Percentiles rank a stretch among this genome's conserved stretches.
Evolutionary conservation across 345 rosid genomes (phyloP).

Genomic region (Stellera chamaejasme): DNA sequence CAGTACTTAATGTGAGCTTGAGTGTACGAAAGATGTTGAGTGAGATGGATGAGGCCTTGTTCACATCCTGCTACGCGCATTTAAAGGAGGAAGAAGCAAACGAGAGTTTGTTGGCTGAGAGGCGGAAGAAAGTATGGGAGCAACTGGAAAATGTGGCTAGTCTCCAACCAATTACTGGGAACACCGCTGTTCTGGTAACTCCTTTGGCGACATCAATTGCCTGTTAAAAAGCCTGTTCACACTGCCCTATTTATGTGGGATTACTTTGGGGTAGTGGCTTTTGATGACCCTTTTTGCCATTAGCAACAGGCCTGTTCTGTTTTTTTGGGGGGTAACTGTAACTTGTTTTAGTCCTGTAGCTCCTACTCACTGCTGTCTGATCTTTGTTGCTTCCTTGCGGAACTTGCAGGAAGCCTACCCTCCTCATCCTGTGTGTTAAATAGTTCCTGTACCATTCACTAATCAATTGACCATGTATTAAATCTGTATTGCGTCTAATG

Average conservation of each 20-base stretch:
- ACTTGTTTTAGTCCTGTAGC: slow-evolving; percentile 17
- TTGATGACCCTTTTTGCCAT: slow-evolving; percentile 12
- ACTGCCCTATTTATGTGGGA: slow-evolving; percentile 1
- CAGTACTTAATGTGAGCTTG: slow-evolving; percentile 60
- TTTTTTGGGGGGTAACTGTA: slow-evolving; percentile 8
- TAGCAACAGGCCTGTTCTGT: slow-evolving; percentile 13
- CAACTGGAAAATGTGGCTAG: slow-evolving; percentile 60
- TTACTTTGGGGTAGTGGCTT: slow-evolving; percentile 14
- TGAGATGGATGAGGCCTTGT: slow-evolving; percentile 70
- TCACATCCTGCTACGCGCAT: slow-evolving; percentile 53
- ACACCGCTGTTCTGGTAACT: slow-evolving; percentile 61
- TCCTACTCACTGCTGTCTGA: slow-evolving; percentile 14
- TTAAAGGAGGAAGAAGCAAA: slow-evolving; percentile 54
- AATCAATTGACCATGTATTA: no score
- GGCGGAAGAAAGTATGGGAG: slow-evolving; percentile 60
- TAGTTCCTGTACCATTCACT: not conserved
- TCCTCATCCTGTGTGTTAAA: slow-evolving; percentile 19
- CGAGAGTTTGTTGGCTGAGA: slow-evolving; percentile 33
- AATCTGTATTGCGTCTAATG: no score
- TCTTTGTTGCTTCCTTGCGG: slow-evolving; percentile 14
- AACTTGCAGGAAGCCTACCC: slow-evolving; percentile 10
- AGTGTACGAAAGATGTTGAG: slow-evolving; percentile 68
- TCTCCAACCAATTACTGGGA: slow-evolving; percentile 53
- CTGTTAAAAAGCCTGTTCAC: slow-evolving; percentile 20
- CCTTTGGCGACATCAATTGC: slow-evolving; percentile 42